Conservation (phyloP, 352 stramenopile genomes). For the Phytophthora nicotianae region DNA sequence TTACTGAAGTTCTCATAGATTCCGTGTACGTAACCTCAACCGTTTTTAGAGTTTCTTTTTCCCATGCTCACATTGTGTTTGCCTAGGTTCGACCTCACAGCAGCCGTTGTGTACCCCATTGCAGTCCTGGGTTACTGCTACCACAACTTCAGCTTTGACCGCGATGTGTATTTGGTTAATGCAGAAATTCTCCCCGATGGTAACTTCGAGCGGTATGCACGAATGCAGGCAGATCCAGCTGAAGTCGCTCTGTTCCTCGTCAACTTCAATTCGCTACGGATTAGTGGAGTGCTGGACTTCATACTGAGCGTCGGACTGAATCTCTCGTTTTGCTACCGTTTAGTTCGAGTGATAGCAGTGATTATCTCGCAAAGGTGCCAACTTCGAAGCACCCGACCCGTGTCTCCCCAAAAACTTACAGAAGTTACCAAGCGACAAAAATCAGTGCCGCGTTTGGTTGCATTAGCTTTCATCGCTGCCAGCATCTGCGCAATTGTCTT, state of each 20-base stretch:
- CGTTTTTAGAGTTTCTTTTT: background rate
- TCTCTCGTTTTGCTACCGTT: constrained; percentile 41
- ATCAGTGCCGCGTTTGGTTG: constrained; percentile 13
- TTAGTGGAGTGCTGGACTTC: constrained; percentile 33
- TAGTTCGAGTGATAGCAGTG: constrained; percentile 29
- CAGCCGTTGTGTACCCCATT: constrained; percentile 38
- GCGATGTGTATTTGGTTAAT: constrained; percentile 25
- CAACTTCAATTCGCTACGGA: constrained; percentile 40
- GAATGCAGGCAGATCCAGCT: constrained; percentile 31
- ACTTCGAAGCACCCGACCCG: background rate
- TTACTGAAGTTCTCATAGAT: constrained; percentile 38
- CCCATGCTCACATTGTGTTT: background rate
- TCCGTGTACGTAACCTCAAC: constrained; percentile 24
- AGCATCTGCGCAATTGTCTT: constrained; percentile 8
- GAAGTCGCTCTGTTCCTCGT: constrained; percentile 36
- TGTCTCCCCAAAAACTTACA: background rate
- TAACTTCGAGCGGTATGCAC: constrained; percentile 37
- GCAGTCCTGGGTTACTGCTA: constrained; percentile 27
- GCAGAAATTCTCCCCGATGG: constrained; percentile 25
- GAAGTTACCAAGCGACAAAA: background rate
- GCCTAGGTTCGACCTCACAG: constrained; percentile 39
- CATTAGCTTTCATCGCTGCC: constrained; percentile 13
- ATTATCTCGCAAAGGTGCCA: background rate
- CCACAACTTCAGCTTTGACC: constrained; percentile 39
- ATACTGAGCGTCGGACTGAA: constrained; percentile 42